Conservation (phyloP, 345 rosid species). For the Murraya paniculata region DNA sequence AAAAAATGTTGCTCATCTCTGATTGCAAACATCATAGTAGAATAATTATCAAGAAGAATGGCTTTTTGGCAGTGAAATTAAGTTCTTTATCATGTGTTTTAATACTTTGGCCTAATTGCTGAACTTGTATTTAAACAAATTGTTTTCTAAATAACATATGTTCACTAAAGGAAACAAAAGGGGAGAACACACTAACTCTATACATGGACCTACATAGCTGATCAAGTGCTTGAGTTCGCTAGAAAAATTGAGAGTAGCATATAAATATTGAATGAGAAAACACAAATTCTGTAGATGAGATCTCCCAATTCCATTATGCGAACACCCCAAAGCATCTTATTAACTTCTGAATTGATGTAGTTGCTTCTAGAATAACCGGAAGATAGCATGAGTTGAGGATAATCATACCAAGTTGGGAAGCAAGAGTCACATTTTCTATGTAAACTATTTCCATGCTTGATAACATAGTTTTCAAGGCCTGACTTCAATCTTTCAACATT, state of each 20-base stretch:
- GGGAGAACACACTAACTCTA: not conserved
- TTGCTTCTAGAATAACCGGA: slow-evolving; percentile 6
- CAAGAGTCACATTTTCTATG: slow-evolving; percentile 43
- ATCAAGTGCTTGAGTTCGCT: not conserved
- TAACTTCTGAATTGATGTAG: slow-evolving; percentile 7
- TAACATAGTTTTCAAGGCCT: slow-evolving; percentile 75
- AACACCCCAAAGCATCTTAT: not conserved
- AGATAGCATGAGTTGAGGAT: not conserved
- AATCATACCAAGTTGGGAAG: slow-evolving; percentile 47
- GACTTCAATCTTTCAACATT: slow-evolving; percentile 61
- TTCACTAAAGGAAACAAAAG: not conserved
- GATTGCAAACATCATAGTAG: not conserved
- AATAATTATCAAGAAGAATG: not conserved
- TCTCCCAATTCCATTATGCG: not conserved
- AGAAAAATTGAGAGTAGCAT: not conserved
- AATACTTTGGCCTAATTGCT: not conserved
- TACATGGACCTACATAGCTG: not conserved
- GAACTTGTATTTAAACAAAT: not conserved
- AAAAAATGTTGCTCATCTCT: not conserved
- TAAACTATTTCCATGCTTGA: slow-evolving; percentile 53
- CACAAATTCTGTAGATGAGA: not conserved
- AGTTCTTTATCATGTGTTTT: not conserved
- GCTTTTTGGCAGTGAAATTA: not conserved
- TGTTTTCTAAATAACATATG: not conserved
- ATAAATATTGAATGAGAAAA: not conserved